Evolutionary conservation across 23 red algal species (phyloP).

Genomic region (Gracilariopsis chorda): DNA sequence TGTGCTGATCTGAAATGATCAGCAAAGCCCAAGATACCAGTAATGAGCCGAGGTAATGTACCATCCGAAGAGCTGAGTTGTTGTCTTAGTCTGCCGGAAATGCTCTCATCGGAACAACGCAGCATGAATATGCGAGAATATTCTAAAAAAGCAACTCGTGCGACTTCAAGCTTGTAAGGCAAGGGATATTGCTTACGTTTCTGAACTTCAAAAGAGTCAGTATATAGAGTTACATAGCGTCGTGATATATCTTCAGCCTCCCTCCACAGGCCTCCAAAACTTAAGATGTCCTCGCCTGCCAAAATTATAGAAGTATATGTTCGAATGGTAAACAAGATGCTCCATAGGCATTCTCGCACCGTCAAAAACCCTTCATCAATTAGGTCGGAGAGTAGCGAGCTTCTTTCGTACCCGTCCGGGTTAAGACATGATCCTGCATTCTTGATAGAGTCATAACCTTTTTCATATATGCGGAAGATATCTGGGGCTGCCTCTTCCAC

Average conservation of each 20-base stretch:
- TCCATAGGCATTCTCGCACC: slow-evolving; percentile 44
- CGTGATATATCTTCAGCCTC: slow-evolving; percentile 20
- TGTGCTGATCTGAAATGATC: slow-evolving; percentile 57
- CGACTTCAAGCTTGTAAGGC: slow-evolving; percentile 5
- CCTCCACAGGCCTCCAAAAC: slow-evolving; percentile 15
- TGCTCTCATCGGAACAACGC: background rate
- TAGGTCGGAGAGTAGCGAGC: slow-evolving; percentile 1
- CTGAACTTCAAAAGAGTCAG: slow-evolving; percentile 23
- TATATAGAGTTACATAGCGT: slow-evolving; percentile 7
- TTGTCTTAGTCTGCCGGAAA: background rate
- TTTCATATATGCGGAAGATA: background rate
- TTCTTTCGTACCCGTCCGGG: slow-evolving; percentile 50
- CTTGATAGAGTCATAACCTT: background rate
- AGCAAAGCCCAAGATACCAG: background rate
- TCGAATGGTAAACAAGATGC: slow-evolving; percentile 14
- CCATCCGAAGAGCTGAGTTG: background rate
- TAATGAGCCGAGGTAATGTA: background rate
- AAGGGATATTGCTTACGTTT: slow-evolving; percentile 52
- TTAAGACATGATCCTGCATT: background rate
- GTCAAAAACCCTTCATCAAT: slow-evolving; percentile 1
- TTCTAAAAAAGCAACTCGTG: slow-evolving; percentile 45
- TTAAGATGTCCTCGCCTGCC: slow-evolving; percentile 26
- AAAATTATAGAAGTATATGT: background rate
- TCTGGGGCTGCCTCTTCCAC: background rate
- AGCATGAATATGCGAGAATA: slow-evolving; percentile 36